These are phyloP conservation scores for Harringtonia lauricola DNA, from an alignment of 2,329 filamentous ascomycete species.

Conservation along the genomic window DNA sequence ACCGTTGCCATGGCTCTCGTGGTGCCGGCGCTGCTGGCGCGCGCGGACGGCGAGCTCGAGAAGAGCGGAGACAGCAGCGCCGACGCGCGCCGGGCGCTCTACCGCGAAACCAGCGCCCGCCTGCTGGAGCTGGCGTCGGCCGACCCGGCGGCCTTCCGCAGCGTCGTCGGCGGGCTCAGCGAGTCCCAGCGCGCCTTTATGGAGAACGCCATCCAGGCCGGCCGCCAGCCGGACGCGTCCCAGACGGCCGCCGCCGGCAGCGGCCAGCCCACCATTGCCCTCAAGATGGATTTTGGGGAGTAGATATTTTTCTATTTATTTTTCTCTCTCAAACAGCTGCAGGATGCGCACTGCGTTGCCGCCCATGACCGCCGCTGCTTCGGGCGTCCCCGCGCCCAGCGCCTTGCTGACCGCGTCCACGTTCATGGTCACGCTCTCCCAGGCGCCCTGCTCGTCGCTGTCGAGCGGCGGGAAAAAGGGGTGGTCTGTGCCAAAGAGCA, in stretches of 20 bases:
- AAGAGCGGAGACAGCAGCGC: constrained; percentile 28
- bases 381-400: constrained; percentile 8
- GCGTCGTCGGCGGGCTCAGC: constrained; percentile 60
- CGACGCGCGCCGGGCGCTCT: constrained; percentile 33
- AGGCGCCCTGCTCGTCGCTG: constrained; percentile 47
- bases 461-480: constrained; percentile 71
- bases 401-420: constrained; percentile 31
- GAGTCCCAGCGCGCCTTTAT: constrained; percentile 63
- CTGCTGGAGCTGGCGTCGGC: constrained; percentile 71
- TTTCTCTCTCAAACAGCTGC: constrained; percentile 1
- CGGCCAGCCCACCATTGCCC: constrained; percentile 69
- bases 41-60: constrained; percentile 41
- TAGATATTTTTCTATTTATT: background rate
- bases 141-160: constrained; percentile 63
- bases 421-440: constrained; percentile 54
- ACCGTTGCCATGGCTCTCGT: constrained; percentile 62
- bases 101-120: constrained; percentile 63
- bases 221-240: constrained; percentile 28
- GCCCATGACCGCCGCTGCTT: constrained; percentile 11
- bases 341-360: constrained; percentile 13
- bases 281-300: constrained; percentile 84
- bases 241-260: constrained; percentile 19
- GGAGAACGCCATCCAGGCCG: constrained; percentile 67
- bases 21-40: constrained; percentile 63
- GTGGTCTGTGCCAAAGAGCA: constrained; percentile 77